These are phyloP conservation scores for Phaffia australis DNA, from an alignment of 768 basidiomycete genomes.

Conservation along the genomic window DNA sequence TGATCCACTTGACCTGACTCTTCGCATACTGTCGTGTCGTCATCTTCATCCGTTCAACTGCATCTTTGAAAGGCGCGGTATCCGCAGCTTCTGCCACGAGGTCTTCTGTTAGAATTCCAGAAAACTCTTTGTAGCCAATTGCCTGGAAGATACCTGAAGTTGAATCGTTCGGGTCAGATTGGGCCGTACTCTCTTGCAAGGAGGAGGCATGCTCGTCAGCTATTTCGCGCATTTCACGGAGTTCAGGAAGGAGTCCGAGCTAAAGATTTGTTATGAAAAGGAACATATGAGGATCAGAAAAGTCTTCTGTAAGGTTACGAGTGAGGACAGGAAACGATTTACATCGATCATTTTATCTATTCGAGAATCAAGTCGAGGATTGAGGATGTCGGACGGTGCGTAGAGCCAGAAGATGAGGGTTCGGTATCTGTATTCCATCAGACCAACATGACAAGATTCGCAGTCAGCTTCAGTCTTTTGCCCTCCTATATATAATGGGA, in stretches of 20 bases:
- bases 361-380: slow-evolving; percentile 60
- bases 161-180: slow-evolving; percentile 44
- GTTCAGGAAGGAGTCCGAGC: slow-evolving; percentile 72
- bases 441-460: not conserved
- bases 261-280: slow-evolving; percentile 31
- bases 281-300: not conserved
- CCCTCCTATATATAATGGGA: slow-evolving; percentile 19
- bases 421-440: slow-evolving; percentile 50
- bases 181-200: not conserved
- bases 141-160: slow-evolving; percentile 85
- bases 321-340: slow-evolving; percentile 23
- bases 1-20: slow-evolving; percentile 82
- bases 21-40: slow-evolving; percentile 86
- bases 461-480: not conserved
- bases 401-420: slow-evolving; percentile 88
- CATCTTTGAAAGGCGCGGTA: slow-evolving; percentile 43
- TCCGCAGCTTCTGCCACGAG: slow-evolving; percentile 28
- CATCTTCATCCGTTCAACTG: slow-evolving; percentile 67
- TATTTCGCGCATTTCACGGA: slow-evolving; percentile 46
- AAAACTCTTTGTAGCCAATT: slow-evolving; percentile 92
- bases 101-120: slow-evolving; percentile 45
- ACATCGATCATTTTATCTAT: slow-evolving; percentile 88
- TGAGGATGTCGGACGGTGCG: slow-evolving; percentile 53
- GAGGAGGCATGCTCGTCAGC: slow-evolving; percentile 10
- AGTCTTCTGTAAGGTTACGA: slow-evolving; percentile 13